Percentiles rank a stretch among this genome's conserved stretches.
These are phyloP conservation scores for Wickerhamiella azyma DNA, from an alignment of 805 yeast genomes.

Conservation along the genomic window DNA sequence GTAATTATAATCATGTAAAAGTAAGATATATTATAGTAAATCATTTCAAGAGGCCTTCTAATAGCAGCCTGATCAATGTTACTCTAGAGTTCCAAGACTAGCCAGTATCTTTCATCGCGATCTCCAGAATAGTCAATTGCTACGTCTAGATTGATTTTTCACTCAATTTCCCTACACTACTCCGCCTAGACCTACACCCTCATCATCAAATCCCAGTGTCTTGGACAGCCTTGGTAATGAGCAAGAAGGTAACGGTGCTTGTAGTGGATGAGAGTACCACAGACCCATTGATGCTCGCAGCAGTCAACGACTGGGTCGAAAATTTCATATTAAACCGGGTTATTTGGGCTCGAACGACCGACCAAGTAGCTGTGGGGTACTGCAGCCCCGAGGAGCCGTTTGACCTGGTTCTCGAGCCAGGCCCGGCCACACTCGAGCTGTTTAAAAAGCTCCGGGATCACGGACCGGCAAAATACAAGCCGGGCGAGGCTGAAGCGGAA, in stretches of 20 bases:
- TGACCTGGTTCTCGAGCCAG: neutral
- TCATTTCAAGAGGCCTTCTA: neutral
- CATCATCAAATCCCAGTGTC: no score
- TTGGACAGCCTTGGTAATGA: constrained; percentile 1
- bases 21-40: neutral
- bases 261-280: neutral
- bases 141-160: neutral
- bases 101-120: no score
- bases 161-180: no score
- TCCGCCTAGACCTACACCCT: no score
- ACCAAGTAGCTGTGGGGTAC: constrained; percentile 8
- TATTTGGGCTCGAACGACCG: constrained; percentile 11
- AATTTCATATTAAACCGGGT: neutral
- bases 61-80: no score
- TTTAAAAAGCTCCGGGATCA: constrained; percentile 16
- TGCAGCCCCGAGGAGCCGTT: neutral
- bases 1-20: neutral
- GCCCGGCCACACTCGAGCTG: constrained; percentile 23
- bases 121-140: no score
- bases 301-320: constrained; percentile 5
- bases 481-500: neutral
- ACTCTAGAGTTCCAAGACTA: no score
- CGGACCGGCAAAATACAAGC: constrained; percentile 4
- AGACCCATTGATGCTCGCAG: neutral
- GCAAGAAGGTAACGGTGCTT: neutral